Conservation (phyloP, 495 filamentous ascomycete species). For the Xylaria scruposa region DNA sequence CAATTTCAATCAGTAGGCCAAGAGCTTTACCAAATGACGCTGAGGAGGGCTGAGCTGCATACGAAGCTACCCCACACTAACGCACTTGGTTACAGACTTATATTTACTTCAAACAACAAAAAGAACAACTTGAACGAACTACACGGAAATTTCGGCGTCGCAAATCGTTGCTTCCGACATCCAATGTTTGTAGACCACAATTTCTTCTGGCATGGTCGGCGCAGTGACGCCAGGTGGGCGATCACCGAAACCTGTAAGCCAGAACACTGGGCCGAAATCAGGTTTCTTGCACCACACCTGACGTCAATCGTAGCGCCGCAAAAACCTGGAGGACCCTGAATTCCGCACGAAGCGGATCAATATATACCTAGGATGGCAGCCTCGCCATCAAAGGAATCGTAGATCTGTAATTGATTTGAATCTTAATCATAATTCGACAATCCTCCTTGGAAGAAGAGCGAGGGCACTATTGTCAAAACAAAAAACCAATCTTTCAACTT, state of each 20-base stretch:
- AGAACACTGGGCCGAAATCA: constrained; percentile 34
- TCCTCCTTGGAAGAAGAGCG: constrained; percentile 8
- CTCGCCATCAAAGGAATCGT: not conserved
- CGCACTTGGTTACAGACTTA: not conserved
- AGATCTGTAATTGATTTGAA: constrained; percentile 6
- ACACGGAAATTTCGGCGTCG: not conserved
- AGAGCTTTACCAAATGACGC: not conserved
- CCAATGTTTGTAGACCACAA: not conserved
- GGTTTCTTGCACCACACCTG: constrained; percentile 33
- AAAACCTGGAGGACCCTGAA: constrained; percentile 16
- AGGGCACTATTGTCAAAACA: not conserved
- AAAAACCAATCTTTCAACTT: not conserved
- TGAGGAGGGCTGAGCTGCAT: not conserved
- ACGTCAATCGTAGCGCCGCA: constrained; percentile 37
- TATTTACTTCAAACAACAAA: not conserved
- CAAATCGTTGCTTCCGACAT: not conserved
- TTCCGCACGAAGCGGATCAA: not conserved
- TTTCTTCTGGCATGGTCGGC: not conserved
- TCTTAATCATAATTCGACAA: not conserved
- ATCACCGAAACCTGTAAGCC: constrained; percentile 28
- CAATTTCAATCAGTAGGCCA: not conserved
- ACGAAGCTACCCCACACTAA: not conserved
- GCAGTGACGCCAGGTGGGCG: constrained; percentile 37
- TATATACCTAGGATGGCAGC: constrained; percentile 1
- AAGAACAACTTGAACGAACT: not conserved